Evolutionary conservation across 225 moss, liverwort and hornwort genomes (phyloP).

Genomic region (Pseudisothecium myosuroides): DNA sequence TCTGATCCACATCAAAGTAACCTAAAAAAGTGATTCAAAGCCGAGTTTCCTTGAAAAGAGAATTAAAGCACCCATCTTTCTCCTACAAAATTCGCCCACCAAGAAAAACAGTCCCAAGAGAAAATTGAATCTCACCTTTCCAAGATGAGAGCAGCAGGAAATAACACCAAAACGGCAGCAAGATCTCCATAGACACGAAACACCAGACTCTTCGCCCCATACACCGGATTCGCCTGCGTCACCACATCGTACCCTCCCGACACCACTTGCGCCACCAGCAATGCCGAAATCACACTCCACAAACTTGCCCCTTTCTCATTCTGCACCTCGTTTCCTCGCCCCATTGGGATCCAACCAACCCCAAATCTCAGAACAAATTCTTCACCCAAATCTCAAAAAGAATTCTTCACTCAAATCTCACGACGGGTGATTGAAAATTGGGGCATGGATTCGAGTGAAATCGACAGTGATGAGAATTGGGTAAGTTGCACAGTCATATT

Average conservation of each 20-base stretch:
- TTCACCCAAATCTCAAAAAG: too few relatives aligned
- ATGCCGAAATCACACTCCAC: slow-evolving; percentile 44
- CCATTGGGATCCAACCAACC: background rate
- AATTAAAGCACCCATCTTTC: background rate
- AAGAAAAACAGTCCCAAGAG: background rate
- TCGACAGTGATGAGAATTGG: background rate
- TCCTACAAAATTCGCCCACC: background rate
- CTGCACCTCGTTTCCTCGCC: background rate
- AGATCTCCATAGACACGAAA: slow-evolving; percentile 57
- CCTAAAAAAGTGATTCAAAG: background rate
- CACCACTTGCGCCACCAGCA: slow-evolving; percentile 49
- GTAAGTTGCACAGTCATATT: background rate
- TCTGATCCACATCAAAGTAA: background rate
- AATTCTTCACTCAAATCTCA: background rate
- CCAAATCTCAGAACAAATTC: background rate
- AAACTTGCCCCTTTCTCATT: background rate
- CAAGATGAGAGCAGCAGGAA: slow-evolving; percentile 58
- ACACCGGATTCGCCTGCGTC: slow-evolving; percentile 27
- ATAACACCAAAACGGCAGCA: slow-evolving; percentile 45
- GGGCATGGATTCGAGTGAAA: background rate
- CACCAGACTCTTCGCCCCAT: slow-evolving; percentile 44
- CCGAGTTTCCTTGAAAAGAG: background rate
- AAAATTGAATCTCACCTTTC: slow-evolving; percentile 30
- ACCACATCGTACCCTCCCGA: slow-evolving; percentile 52
- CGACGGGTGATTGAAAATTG: background rate